Evolutionary conservation across 805 yeast species (phyloP).

Genomic region (Candida insectorum): DNA sequence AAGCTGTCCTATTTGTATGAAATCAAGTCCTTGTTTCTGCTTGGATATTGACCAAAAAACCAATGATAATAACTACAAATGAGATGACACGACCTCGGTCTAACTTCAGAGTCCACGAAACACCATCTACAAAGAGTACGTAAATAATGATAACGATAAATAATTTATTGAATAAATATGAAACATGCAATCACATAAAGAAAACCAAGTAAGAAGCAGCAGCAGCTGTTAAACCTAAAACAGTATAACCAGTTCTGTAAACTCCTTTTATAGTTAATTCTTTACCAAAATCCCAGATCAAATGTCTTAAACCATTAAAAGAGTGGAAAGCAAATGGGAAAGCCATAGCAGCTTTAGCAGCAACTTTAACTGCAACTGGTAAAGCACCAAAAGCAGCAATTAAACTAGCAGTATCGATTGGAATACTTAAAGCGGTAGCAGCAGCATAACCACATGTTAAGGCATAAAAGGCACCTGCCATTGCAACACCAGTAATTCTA

Average conservation of each 20-base stretch:
- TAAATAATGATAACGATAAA: constrained; percentile 6
- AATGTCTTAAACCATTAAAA: constrained; percentile 87
- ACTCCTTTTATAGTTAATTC: constrained; percentile 83
- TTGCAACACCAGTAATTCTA: constrained; percentile 81
- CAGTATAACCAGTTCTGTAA: constrained; percentile 86
- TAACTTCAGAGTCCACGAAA: no score
- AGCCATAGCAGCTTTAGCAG: constrained; percentile 66
- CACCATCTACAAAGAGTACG: no score
- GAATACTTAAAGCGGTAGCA: constrained; percentile 52
- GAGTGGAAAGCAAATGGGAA: constrained; percentile 86
- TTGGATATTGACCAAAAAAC: constrained; percentile 30
- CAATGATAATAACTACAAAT: constrained; percentile 1
- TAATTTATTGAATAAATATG: constrained; percentile 6
- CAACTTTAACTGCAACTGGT: constrained; percentile 60
- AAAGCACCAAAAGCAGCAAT: constrained; percentile 57
- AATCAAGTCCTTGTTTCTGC: constrained; percentile 35
- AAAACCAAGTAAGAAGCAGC: constrained; percentile 58
- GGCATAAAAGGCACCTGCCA: constrained; percentile 77
- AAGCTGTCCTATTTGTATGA: constrained; percentile 31
- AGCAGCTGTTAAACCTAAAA: constrained; percentile 60
- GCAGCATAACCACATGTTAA: constrained; percentile 75
- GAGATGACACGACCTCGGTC: no score
- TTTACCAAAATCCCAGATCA: constrained; percentile 87
- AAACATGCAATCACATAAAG: constrained; percentile 18
- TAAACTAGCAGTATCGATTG: constrained; percentile 54